Base-by-base conservation (phyloP, 1,139 yeast genomes). In the Protomyces inundatus region DNA sequence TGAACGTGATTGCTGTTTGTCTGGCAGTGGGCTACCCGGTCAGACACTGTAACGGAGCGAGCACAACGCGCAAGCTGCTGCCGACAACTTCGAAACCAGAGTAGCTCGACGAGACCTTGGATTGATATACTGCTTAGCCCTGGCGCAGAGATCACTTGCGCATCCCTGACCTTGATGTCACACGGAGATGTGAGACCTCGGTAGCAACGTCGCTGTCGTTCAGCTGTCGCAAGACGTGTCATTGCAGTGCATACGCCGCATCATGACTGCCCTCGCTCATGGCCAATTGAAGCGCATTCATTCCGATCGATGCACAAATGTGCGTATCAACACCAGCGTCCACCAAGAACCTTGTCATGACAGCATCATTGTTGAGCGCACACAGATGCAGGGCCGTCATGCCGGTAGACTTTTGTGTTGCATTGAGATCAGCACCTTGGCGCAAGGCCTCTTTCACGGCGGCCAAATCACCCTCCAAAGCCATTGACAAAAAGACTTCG, bases 391-490 rank as follows among this genome's bases (percentile, higher is more conserved):
- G 54, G 4, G 54, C 64, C 6, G 54, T 60, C 64, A 54, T 54
- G 40, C 64, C 64, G 5, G 64, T 60, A 9, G 32, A 46, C 3
- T 39, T 30, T 36, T 60, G 58, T 16, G 50, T 30, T 12, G 51
- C 34, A 55, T 53, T 54, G 23, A 50, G 55, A 39, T 50, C 56
- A 6, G 46, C 55, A 16, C 56, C 65, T 51, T 64, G 46, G 7
- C 60, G n/a, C 5, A 66, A 55, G 23, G 68, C 52, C 14, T 65
- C 64, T 46, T 66, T 66, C 23, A 68, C 67, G 33, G 67, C 64
- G 16, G 57, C 70, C 54, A 66, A 67, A 63, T 69, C 71, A 33
- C 70, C 69, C 6, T 60, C 45, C 51, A 68, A 68, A 53, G 70
- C 67, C 12, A 70, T 69, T 6, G 65, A 68, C 40, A 64, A 61